Conservation (phyloP, 176 grass and related monocot species). For the Musa schizocarpa region DNA sequence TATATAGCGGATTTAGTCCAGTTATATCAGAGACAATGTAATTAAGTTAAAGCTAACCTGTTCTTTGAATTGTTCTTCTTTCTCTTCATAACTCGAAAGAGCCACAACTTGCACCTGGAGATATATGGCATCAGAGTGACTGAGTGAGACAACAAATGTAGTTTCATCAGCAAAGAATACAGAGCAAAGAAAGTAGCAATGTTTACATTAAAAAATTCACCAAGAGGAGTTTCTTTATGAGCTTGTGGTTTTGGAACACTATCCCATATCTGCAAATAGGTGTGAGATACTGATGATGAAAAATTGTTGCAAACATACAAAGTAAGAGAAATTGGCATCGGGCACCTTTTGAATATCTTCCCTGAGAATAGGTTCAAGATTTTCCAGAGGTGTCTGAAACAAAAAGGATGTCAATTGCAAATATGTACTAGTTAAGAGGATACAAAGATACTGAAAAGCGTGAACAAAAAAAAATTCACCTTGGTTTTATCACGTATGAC, state of each 20-base stretch:
- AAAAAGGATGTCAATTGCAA: conserved; percentile 11
- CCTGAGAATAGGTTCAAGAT: conserved; percentile 87
- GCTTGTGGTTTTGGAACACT: conserved; percentile 82
- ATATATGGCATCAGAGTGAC: conserved; percentile 13
- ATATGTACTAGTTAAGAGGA: neutral
- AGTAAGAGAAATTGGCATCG: conserved; percentile 13
- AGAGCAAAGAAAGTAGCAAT: conserved; percentile 1
- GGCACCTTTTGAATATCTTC: conserved; percentile 97
- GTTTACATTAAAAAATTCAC: conserved; percentile 92
- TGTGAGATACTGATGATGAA: conserved; percentile 10
- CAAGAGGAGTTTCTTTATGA: conserved; percentile 85
- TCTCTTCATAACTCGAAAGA: conserved; percentile 88
- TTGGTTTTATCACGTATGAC: conserved; percentile 97
- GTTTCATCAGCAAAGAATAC: conserved; percentile 3
- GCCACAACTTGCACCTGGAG: conserved; percentile 75
- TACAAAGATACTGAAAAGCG: neutral
- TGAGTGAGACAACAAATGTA: conserved; percentile 18
- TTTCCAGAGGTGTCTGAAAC: conserved; percentile 81
- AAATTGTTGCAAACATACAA: conserved; percentile 12
- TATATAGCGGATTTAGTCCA: too few species aligned
- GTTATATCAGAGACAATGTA: neutral
- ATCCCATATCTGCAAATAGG: conserved; percentile 88
- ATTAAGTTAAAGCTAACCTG: conserved; percentile 33
- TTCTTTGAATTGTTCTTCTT: conserved; percentile 84
- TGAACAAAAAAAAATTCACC: conserved; percentile 23